Conservation (phyloP, 257 asterid species). For the Penstemon davidsonii region DNA sequence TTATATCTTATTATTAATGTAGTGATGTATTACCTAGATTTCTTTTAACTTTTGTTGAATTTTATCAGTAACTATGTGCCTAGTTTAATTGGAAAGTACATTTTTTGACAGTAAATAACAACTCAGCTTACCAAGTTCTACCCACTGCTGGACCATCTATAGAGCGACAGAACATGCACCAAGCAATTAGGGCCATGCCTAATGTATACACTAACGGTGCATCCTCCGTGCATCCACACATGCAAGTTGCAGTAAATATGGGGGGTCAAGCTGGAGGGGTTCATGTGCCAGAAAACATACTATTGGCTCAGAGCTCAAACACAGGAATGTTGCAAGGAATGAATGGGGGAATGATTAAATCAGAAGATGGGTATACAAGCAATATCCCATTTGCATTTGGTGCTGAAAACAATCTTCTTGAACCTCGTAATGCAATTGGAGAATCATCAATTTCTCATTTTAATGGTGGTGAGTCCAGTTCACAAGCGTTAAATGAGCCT, state of each 20-base stretch:
- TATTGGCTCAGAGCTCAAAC: constrained; percentile 53
- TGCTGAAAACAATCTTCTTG: constrained; percentile 48
- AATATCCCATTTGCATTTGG: constrained; percentile 51
- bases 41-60: too few species aligned
- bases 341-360: constrained; percentile 53
- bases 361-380: constrained; percentile 50
- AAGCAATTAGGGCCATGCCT: constrained; percentile 35
- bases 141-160: constrained; percentile 46
- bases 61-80: background rate
- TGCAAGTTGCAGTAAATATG: constrained; percentile 48
- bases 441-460: constrained; percentile 64
- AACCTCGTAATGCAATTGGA: constrained; percentile 50
- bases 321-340: constrained; percentile 55
- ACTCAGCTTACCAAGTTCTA: constrained; percentile 39
- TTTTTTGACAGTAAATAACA: constrained; percentile 43
- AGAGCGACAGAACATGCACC: constrained; percentile 57
- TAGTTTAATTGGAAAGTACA: background rate
- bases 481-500: constrained; percentile 49
- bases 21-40: too few species aligned
- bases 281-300: constrained; percentile 40
- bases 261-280: constrained; percentile 43
- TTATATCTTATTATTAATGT: too few species aligned
- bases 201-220: constrained; percentile 49
- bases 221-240: constrained; percentile 45
- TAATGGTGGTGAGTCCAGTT: constrained; percentile 50